Evolutionary conservation across 1,139 yeast species (phyloP).

Genomic region (Candida neerlandica): DNA sequence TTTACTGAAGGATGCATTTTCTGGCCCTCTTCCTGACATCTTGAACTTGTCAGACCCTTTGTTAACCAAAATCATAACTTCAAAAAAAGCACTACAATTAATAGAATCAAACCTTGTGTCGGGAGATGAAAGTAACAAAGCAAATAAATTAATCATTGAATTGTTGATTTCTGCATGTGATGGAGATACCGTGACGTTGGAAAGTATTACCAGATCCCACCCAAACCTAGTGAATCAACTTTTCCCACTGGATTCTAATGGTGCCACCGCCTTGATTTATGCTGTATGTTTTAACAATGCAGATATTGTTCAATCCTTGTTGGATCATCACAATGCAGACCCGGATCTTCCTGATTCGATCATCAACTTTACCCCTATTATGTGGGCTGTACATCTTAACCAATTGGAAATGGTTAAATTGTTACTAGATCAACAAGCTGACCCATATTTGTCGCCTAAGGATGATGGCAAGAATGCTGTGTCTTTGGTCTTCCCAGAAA

Average conservation of each 20-base stretch:
- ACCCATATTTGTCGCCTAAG: conserved; percentile 37
- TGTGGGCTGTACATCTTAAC: conserved; percentile 51
- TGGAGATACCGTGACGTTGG: conserved; percentile 51
- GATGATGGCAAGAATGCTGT: conserved; percentile 37
- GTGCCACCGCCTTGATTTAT: conserved; percentile 53
- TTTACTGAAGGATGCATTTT: conserved; percentile 9
- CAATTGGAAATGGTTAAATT: conserved; percentile 38
- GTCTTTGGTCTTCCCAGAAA: conserved; percentile 35
- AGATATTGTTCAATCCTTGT: conserved; percentile 47
- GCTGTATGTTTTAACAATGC: conserved; percentile 53
- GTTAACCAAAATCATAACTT: conserved; percentile 45
- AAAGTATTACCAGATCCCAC: conserved; percentile 34
- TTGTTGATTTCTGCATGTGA: conserved; percentile 52
- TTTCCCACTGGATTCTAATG: conserved; percentile 40
- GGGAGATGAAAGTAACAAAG: conserved; percentile 10
- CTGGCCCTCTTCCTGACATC: conserved; percentile 7
- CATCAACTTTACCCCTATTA: conserved; percentile 42
- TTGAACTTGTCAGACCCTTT: conserved; percentile 36
- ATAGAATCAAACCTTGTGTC: conserved; percentile 20
- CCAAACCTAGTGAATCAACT: conserved; percentile 32
- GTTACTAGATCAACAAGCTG: conserved; percentile 44
- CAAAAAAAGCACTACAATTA: conserved; percentile 45
- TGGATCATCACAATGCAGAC: conserved; percentile 35
- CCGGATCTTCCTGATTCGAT: conserved; percentile 42
- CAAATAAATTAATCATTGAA: conserved; percentile 24